Percentiles rank a stretch among this genome's conserved stretches.
Evolutionary conservation across 768 basidiomycete species (phyloP).

Genomic region (Tylopilus balloui): DNA sequence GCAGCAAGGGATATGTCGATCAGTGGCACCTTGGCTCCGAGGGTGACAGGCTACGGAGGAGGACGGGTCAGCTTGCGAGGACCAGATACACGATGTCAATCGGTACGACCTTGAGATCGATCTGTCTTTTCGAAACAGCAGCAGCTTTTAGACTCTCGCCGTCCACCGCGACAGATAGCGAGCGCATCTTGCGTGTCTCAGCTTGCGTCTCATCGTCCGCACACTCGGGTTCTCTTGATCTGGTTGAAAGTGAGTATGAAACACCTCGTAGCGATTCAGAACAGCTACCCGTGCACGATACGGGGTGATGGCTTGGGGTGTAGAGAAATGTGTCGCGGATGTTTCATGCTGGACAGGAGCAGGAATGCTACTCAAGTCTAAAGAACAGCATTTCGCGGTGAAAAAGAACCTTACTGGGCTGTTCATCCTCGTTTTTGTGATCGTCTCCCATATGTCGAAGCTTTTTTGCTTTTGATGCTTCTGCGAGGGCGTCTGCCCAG

Average conservation of each 20-base stretch:
- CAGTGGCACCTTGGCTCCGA: slow-evolving; percentile 12
- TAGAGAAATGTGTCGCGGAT: slow-evolving; percentile 39
- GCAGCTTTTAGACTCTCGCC: slow-evolving; percentile 22
- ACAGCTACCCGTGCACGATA: slow-evolving; percentile 32
- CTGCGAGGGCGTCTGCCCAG: slow-evolving; percentile 17
- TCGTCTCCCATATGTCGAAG: slow-evolving; percentile 3
- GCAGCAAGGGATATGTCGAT: background rate
- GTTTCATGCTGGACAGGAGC: slow-evolving; percentile 38
- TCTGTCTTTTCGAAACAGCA: slow-evolving; percentile 15
- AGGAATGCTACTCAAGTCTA: slow-evolving; percentile 39
- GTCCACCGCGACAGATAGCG: slow-evolving; percentile 41
- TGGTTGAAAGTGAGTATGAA: slow-evolving; percentile 18
- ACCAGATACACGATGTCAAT: background rate
- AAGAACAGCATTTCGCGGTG: background rate
- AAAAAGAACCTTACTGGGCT: background rate
- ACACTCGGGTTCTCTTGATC: slow-evolving; percentile 44
- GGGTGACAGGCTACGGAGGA: slow-evolving; percentile 7
- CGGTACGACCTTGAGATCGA: slow-evolving; percentile 18
- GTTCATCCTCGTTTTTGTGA: background rate
- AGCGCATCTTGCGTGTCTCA: slow-evolving; percentile 36
- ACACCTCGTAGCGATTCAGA: background rate
- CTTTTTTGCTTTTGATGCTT: slow-evolving; percentile 1
- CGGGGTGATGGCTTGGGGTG: slow-evolving; percentile 37
- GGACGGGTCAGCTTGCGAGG: background rate
- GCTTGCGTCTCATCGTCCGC: slow-evolving; percentile 47